A percentile compares a stretch with the other conserved stretches of the same genome.
phyloP scores from a whole-genome alignment of 2,329 filamentous ascomycete species.

The Aspergillus arachidicola region DNA sequence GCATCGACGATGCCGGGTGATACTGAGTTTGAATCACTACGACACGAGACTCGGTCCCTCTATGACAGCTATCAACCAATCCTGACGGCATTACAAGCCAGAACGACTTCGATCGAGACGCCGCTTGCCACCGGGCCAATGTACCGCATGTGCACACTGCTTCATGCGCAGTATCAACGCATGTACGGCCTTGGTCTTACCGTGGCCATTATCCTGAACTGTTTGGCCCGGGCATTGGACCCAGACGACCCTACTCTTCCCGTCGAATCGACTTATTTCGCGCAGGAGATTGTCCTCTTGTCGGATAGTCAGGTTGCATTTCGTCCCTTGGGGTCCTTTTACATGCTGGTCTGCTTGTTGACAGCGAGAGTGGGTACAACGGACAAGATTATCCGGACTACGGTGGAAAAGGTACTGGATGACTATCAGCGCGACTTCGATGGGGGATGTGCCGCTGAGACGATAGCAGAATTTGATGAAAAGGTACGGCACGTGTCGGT shows the following conservation, averaged over 20 bases:
- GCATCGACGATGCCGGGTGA: conserved; percentile 14
- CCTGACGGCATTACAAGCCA: conserved; percentile 18
- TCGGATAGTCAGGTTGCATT: conserved; percentile 29
- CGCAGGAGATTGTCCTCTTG: conserved; percentile 31
- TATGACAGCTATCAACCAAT: conserved; percentile 28
- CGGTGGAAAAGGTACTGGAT: conserved; percentile 20
- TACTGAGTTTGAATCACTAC: conserved; percentile 14
- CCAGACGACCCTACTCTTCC: conserved; percentile 19
- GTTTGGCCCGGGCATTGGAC: conserved; percentile 34
- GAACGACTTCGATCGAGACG: conserved; percentile 16
- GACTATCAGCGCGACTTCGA: conserved; percentile 32
- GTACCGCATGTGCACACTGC: conserved; percentile 7
- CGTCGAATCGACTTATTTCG: conserved; percentile 24
- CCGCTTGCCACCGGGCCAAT: conserved; percentile 1
- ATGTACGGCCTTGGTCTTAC: conserved; percentile 36
- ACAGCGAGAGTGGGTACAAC: conserved; percentile 28
- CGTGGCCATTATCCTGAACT: conserved; percentile 36
- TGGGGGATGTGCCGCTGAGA: not conserved
- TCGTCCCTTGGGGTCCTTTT: conserved; percentile 36
- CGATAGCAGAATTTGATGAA: not conserved
- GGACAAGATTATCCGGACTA: conserved; percentile 19
- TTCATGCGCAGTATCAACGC: conserved; percentile 36
- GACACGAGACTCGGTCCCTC: conserved; percentile 25
- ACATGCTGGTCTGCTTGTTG: conserved; percentile 31
- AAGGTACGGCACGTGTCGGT: not conserved